phyloP scores from a whole-genome alignment of 2,329 filamentous ascomycete species.

The Biscogniauxia mediterranea region DNA sequence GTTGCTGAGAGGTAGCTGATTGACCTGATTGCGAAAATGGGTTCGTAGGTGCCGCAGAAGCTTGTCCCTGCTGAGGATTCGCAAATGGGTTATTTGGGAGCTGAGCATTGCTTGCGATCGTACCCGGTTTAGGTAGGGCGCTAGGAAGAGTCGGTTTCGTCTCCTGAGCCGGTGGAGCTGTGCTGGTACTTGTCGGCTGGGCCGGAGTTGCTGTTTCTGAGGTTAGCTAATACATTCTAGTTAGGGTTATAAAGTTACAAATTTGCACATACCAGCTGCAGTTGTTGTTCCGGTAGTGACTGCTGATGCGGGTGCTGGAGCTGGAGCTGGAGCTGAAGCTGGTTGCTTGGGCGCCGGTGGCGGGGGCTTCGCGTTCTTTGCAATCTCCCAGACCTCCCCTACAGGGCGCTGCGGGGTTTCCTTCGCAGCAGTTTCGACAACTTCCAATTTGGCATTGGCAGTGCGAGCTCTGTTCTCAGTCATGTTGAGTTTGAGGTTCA shows the following conservation, averaged over 20 bases:
- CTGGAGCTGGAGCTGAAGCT: constrained; percentile 22
- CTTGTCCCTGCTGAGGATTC: constrained; percentile 12
- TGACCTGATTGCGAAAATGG: constrained; percentile 22
- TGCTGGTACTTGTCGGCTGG: constrained; percentile 6
- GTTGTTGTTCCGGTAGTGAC: constrained; percentile 11
- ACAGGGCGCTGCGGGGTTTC: constrained; percentile 84
- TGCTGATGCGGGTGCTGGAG: neutral
- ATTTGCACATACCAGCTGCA: constrained; percentile 3
- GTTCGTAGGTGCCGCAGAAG: constrained; percentile 10
- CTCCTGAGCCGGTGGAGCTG: constrained; percentile 11
- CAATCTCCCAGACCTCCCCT: constrained; percentile 80
- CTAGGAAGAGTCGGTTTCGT: constrained; percentile 11
- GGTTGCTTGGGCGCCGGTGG: constrained; percentile 31
- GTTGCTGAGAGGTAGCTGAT: constrained; percentile 11
- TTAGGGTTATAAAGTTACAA: neutral
- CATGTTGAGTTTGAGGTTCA: constrained; percentile 74
- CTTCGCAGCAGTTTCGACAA: constrained; percentile 78
- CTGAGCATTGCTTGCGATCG: constrained; percentile 9
- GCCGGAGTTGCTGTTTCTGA: constrained; percentile 10
- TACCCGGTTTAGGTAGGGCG: constrained; percentile 21
- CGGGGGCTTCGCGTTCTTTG: constrained; percentile 62
- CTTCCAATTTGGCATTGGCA: constrained; percentile 68
- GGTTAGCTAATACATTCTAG: neutral
- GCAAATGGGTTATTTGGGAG: constrained; percentile 22
- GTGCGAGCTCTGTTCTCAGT: constrained; percentile 65